These are phyloP conservation scores for Terfezia boudieri DNA, from an alignment of 495 filamentous ascomycete genomes.

Conservation along the genomic window DNA sequence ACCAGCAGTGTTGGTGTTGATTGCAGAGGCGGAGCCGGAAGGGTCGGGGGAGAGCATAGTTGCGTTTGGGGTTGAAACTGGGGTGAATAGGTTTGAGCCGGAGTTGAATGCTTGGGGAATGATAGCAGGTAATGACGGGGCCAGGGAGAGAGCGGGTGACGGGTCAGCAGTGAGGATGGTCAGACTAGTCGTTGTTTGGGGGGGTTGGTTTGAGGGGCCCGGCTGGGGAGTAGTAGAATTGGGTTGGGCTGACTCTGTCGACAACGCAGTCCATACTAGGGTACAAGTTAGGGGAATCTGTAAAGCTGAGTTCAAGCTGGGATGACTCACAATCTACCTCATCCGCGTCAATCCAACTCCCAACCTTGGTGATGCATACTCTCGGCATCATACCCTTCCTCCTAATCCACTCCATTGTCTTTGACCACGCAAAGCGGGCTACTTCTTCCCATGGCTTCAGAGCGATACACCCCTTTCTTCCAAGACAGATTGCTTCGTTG, in stretches of 20 bases:
- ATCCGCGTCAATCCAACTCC: slow-evolving; percentile 57
- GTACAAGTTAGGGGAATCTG: slow-evolving; percentile 26
- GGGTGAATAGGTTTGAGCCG: slow-evolving; percentile 25
- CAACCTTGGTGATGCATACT: slow-evolving; percentile 32
- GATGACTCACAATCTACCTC: slow-evolving; percentile 44
- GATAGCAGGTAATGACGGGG: slow-evolving; percentile 17
- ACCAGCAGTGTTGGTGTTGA: slow-evolving; percentile 18
- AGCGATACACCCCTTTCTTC: slow-evolving; percentile 34
- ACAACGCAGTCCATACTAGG: no score
- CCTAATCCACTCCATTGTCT: slow-evolving; percentile 43
- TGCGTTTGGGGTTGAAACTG: slow-evolving; percentile 28
- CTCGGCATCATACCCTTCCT: slow-evolving; percentile 59
- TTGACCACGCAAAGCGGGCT: slow-evolving; percentile 63
- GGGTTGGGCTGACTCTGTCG: no score
- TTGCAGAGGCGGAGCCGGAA: slow-evolving; percentile 21
- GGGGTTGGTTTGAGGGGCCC: slow-evolving; percentile 26
- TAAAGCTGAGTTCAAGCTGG: slow-evolving; percentile 29
- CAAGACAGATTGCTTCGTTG: slow-evolving; percentile 57
- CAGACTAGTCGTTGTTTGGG: slow-evolving; percentile 46
- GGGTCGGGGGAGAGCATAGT: slow-evolving; percentile 33
- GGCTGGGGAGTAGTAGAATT: no score
- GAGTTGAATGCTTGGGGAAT: slow-evolving; percentile 25
- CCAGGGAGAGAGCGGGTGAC: slow-evolving; percentile 20
- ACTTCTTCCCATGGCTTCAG: slow-evolving; percentile 38
- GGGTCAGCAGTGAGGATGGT: slow-evolving; percentile 33